phyloP scores from a whole-genome alignment of 345 rosid species.

The Conringia planisiliqua region DNA sequence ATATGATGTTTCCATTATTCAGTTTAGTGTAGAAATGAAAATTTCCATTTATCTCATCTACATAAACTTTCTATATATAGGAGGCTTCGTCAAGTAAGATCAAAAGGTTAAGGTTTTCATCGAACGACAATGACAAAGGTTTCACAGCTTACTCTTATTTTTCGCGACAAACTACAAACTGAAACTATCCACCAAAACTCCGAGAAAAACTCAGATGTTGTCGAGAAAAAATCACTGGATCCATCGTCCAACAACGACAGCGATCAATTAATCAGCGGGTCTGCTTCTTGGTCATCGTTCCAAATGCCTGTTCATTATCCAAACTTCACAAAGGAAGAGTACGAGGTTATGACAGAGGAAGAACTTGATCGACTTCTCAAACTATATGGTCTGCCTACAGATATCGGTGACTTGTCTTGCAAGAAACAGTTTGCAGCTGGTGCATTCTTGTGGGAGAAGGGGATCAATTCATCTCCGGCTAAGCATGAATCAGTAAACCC shows the following conservation, averaged over 20 bases:
- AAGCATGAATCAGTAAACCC: background rate
- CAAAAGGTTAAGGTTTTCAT: background rate
- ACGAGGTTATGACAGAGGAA: constrained; percentile 58
- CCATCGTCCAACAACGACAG: background rate
- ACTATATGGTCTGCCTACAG: constrained; percentile 45
- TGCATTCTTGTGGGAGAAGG: constrained; percentile 54
- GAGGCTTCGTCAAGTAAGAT: background rate
- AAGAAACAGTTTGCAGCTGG: constrained; percentile 55
- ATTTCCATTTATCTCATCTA: background rate
- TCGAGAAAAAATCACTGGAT: background rate
- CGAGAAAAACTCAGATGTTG: background rate
- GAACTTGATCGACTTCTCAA: constrained; percentile 51
- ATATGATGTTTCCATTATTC: background rate
- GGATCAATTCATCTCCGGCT: background rate
- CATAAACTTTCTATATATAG: background rate
- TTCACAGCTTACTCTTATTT: constrained; percentile 13
- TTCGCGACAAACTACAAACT: constrained; percentile 4
- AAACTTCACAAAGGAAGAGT: constrained; percentile 46
- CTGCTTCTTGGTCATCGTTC: constrained; percentile 29
- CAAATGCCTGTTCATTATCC: constrained; percentile 68
- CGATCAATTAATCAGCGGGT: background rate
- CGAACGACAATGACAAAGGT: background rate
- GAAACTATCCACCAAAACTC: background rate
- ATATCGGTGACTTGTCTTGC: constrained; percentile 33
- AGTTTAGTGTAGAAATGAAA: background rate